phyloP scores from a whole-genome alignment of 176 grass and related monocot genomes.

The Phragmites australis region DNA sequence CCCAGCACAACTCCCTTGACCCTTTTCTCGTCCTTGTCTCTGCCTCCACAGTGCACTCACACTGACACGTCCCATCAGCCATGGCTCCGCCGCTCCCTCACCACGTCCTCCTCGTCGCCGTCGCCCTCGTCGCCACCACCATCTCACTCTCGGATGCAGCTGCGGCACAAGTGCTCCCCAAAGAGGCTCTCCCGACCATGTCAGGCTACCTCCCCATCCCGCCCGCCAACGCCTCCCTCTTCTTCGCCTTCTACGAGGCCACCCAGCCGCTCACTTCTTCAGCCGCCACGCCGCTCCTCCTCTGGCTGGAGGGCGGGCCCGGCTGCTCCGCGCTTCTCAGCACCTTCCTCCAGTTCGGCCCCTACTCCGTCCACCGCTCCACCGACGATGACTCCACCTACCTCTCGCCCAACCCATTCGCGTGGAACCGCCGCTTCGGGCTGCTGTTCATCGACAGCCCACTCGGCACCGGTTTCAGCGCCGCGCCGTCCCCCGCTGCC shows the following conservation, averaged over 20 bases:
- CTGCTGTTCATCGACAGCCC: constrained; percentile 69
- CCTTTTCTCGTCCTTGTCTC: too few species aligned
- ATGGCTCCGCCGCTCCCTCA: neutral
- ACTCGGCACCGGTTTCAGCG: constrained; percentile 55
- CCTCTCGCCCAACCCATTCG: constrained; percentile 42
- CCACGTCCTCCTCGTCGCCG: neutral
- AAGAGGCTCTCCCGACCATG: constrained; percentile 42
- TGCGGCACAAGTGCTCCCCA: constrained; percentile 22
- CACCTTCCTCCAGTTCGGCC: constrained; percentile 61
- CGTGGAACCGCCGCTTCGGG: constrained; percentile 58
- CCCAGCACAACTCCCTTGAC: too few species aligned
- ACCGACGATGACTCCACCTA: neutral
- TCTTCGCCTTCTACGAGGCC: constrained; percentile 64
- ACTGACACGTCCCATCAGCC: neutral
- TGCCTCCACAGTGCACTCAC: neutral
- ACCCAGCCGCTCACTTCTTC: constrained; percentile 26
- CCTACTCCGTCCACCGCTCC: constrained; percentile 46
- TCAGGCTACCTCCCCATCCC: constrained; percentile 57
- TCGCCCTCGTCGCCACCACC: neutral
- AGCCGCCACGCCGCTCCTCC: constrained; percentile 39
- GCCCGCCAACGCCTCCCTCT: constrained; percentile 30
- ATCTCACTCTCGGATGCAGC: neutral
- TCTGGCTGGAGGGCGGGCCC: constrained; percentile 67
- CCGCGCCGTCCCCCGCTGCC: neutral
- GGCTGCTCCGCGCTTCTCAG: constrained; percentile 47